Conservation (phyloP, 176 grass and related monocot species). For the Olyra latifolia region DNA sequence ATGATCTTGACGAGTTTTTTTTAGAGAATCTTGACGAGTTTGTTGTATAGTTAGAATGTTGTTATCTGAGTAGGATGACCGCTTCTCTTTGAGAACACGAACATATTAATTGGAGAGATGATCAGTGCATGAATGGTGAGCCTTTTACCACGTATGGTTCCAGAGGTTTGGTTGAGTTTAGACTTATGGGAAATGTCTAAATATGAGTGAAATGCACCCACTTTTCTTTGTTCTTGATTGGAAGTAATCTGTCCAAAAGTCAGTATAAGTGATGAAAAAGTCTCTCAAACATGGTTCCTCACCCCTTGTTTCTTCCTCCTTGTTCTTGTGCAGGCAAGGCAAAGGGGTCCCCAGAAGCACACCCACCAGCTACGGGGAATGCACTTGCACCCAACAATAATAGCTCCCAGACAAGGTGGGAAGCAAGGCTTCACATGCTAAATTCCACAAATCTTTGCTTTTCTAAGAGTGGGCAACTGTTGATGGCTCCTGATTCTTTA, state of each 20-base stretch:
- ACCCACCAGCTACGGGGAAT: slow-evolving; percentile 29
- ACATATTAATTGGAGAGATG: background rate
- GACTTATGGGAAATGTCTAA: background rate
- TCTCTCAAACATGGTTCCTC: slow-evolving; percentile 18
- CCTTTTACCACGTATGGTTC: background rate
- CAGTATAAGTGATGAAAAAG: slow-evolving; percentile 18
- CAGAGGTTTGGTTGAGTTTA: background rate
- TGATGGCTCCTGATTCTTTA: slow-evolving; percentile 31
- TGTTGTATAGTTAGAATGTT: background rate
- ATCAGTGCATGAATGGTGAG: background rate
- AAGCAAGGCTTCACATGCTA: slow-evolving; percentile 24
- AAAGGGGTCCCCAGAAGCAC: slow-evolving; percentile 38
- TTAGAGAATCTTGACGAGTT: background rate
- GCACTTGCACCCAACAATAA: slow-evolving; percentile 45
- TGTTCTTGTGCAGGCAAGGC: slow-evolving; percentile 45
- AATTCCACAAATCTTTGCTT: slow-evolving; percentile 21
- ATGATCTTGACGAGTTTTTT: background rate
- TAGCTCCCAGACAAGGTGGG: slow-evolving; percentile 51
- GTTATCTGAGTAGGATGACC: background rate
- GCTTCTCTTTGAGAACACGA: background rate
- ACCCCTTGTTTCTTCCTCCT: slow-evolving; percentile 34
- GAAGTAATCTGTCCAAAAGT: background rate
- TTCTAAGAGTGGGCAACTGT: slow-evolving; percentile 22
- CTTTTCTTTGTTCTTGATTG: slow-evolving; percentile 12
- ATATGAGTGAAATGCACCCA: background rate